Evolutionary conservation across 805 yeast species (phyloP).

Genomic region (Myxozyma kluyveri): DNA sequence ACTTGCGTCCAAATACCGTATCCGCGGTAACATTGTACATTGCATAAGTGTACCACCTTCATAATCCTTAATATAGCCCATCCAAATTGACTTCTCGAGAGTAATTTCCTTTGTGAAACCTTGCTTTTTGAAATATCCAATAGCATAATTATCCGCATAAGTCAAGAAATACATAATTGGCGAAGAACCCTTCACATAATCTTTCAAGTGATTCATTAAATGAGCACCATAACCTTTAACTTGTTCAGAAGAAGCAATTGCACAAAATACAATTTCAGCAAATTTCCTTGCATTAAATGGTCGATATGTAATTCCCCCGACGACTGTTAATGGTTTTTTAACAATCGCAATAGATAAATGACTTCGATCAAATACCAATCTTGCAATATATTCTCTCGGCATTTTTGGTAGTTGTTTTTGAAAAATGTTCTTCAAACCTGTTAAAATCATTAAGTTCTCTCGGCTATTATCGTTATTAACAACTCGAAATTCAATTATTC

Average conservation of each 20-base stretch:
- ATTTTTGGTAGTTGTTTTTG: conserved; percentile 97
- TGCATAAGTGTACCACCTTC: conserved; percentile 99
- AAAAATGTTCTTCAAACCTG: conserved; percentile 93
- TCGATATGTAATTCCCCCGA: conserved; percentile 95
- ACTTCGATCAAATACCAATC: conserved; percentile 89
- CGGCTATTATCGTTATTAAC: conserved; percentile 90
- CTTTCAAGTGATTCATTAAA: conserved; percentile 95
- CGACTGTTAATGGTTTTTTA: conserved; percentile 88
- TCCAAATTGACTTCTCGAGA: conserved; percentile 82
- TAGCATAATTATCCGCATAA: conserved; percentile 98
- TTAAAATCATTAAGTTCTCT: conserved; percentile 85
- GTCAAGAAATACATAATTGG: conserved; percentile 84
- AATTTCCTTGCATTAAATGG: conserved; percentile 88
- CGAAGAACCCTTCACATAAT: conserved; percentile 85
- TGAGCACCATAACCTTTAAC: conserved; percentile 99
- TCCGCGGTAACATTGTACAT: conserved; percentile 85
- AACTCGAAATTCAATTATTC: conserved; percentile 90
- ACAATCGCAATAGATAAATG: conserved; percentile 96
- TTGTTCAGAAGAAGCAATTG: conserved; percentile 95
- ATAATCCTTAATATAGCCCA: conserved; percentile 98
- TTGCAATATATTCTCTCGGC: conserved; percentile 95
- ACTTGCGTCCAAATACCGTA: conserved; percentile 83
- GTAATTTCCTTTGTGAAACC: conserved; percentile 96
- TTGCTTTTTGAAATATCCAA: conserved; percentile 96
- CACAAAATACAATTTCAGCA: conserved; percentile 98